phyloP scores from a whole-genome alignment of 2,329 filamentous ascomycete genomes.

The Fusarium camptoceras region DNA sequence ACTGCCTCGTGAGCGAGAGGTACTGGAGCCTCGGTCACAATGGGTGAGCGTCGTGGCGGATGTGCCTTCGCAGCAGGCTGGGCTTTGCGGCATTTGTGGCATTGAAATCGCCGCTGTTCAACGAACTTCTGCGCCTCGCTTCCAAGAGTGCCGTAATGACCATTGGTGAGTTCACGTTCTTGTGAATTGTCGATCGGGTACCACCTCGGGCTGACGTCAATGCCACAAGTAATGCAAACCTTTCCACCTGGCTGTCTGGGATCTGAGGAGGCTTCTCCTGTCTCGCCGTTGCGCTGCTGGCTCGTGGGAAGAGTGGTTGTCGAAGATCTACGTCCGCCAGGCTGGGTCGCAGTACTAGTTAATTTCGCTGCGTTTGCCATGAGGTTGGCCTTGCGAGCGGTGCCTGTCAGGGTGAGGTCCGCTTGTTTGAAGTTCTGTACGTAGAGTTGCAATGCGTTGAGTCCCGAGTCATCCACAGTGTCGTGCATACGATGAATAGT shows the following conservation, averaged over 20 bases:
- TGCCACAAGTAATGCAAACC: constrained; percentile 72
- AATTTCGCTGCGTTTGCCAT: constrained; percentile 73
- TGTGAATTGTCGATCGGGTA: constrained; percentile 68
- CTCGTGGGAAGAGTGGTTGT: constrained; percentile 57
- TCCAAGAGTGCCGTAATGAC: constrained; percentile 62
- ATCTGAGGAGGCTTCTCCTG: constrained; percentile 43
- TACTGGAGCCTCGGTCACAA: constrained; percentile 37
- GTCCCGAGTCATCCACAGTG: constrained; percentile 73
- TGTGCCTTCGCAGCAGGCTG: constrained; percentile 58
- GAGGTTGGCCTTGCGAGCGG: constrained; percentile 90
- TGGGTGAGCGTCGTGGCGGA: constrained; percentile 35
- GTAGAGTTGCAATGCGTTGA: constrained; percentile 86
- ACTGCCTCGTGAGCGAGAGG: constrained; percentile 32
- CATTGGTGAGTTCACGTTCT: constrained; percentile 65
- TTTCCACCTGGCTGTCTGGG: constrained; percentile 60
- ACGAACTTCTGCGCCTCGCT: constrained; percentile 70
- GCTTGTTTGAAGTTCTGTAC: constrained; percentile 94
- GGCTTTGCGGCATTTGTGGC: constrained; percentile 77
- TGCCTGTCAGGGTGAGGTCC: constrained; percentile 88
- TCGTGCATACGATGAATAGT: constrained; percentile 85
- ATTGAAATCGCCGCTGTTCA: constrained; percentile 73
- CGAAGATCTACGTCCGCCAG: constrained; percentile 66
- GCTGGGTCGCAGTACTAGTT: constrained; percentile 50
- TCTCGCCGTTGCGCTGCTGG: constrained; percentile 45
- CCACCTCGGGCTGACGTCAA: constrained; percentile 81